Evolutionary conservation across 108 stramenopile genomes (phyloP).

Genomic region (Heterococcus sp.): DNA sequence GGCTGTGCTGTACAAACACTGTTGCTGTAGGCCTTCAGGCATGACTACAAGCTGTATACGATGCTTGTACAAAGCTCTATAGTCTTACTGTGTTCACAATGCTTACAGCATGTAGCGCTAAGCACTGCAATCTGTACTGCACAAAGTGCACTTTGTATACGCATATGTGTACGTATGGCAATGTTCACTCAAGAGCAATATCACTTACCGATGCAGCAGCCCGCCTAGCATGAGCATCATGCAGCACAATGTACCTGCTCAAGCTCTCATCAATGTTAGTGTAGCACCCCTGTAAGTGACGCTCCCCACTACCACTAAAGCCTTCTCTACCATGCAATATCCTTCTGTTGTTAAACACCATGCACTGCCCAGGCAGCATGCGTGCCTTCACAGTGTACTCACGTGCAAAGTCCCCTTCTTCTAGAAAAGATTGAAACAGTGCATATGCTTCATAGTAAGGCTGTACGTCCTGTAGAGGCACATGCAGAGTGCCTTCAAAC

Average conservation of each 20-base stretch:
- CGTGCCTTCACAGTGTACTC: constrained; percentile 7
- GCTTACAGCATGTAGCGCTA: too few species aligned
- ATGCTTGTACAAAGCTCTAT: too few species aligned
- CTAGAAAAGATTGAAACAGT: constrained; percentile 17
- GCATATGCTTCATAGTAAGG: constrained; percentile 18
- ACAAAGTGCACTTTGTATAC: too few species aligned
- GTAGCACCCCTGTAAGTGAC: neutral
- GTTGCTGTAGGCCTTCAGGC: too few species aligned
- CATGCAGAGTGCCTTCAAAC: constrained; percentile 19
- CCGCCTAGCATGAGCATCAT: too few species aligned
- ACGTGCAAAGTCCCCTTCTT: constrained; percentile 7
- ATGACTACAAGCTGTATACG: too few species aligned
- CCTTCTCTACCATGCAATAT: neutral
- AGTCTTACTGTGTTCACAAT: neutral
- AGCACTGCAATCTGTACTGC: too few species aligned
- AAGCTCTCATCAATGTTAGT: neutral
- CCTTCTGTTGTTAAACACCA: neutral
- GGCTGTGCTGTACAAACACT: too few species aligned
- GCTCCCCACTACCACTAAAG: neutral
- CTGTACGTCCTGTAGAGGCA: neutral
- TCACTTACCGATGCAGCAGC: too few species aligned
- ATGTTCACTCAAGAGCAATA: too few species aligned
- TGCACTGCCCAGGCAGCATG: constrained; percentile 20
- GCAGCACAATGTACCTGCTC: neutral
- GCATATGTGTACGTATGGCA: too few species aligned